Percentiles rank a stretch among this genome's conserved stretches.
phyloP scores from a whole-genome alignment of 1,139 yeast genomes.

The Suhomyces wounanorum region DNA sequence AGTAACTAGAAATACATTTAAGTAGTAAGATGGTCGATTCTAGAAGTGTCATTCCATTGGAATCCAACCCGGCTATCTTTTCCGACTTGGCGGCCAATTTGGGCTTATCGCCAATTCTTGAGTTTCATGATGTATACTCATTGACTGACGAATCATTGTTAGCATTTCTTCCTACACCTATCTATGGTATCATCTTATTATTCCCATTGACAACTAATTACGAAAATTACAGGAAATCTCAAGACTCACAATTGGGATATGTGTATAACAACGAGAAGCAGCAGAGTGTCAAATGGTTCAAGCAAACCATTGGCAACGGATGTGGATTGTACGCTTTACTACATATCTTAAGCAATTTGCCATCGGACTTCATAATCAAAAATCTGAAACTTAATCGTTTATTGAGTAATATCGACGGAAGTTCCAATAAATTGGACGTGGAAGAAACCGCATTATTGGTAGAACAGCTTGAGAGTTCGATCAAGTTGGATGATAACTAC shows the following conservation, averaged over 20 bases:
- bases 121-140: constrained; percentile 82
- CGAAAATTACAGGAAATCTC: constrained; percentile 49
- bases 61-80: constrained; percentile 87
- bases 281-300: constrained; percentile 60
- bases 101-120: constrained; percentile 64
- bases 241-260: constrained; percentile 29
- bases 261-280: constrained; percentile 18
- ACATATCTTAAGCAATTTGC: constrained; percentile 71
- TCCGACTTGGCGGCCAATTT: constrained; percentile 65
- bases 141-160: constrained; percentile 77
- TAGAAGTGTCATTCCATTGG: constrained; percentile 71
- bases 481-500: constrained; percentile 54
- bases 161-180: constrained; percentile 80
- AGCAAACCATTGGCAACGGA: constrained; percentile 84
- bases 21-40: constrained; percentile 10
- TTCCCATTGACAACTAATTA: constrained; percentile 75
- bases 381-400: constrained; percentile 35
- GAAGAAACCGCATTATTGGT: constrained; percentile 45
- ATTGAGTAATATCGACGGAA: constrained; percentile 16
- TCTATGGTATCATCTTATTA: constrained; percentile 68
- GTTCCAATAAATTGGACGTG: constrained; percentile 3
- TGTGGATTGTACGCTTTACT: constrained; percentile 91
- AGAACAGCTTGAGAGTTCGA: constrained; percentile 51
- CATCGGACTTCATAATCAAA: constrained; percentile 42
- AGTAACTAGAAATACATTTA: background rate